Percentiles rank a stretch among this genome's conserved stretches.
Evolutionary conservation across 1,284 basidiomycete species (phyloP).

Genomic region (Psilocybe mexicana): DNA sequence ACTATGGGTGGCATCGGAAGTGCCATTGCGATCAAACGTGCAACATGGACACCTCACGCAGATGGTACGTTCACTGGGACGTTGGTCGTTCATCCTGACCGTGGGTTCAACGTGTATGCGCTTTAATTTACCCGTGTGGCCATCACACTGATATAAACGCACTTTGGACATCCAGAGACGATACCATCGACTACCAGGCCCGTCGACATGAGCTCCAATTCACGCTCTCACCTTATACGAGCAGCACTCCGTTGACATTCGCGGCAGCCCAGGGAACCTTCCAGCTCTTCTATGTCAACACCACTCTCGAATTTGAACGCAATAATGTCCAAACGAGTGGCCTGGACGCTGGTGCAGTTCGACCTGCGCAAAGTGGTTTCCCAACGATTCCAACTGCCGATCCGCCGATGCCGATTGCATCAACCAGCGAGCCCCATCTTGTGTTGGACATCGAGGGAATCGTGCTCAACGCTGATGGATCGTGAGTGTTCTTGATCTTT

Average conservation of each 20-base stretch:
- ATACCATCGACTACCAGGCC: conserved; percentile 60
- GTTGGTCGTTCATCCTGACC: conserved; percentile 53
- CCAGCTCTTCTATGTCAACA: conserved; percentile 51
- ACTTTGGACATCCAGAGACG: conserved; percentile 33
- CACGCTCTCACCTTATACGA: conserved; percentile 57
- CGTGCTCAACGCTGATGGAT: conserved; percentile 57
- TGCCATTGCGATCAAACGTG: conserved; percentile 39
- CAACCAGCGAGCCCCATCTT: conserved; percentile 45
- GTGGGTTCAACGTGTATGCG: conserved; percentile 46
- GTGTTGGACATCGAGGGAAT: conserved; percentile 65
- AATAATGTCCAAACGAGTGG: conserved; percentile 55
- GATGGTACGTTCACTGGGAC: conserved; percentile 42
- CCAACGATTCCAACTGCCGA: conserved; percentile 32
- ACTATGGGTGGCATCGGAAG: conserved; percentile 47
- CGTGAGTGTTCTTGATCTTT: conserved; percentile 31
- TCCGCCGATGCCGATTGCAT: conserved; percentile 51
- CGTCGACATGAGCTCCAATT: conserved; percentile 62
- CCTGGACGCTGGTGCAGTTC: conserved; percentile 54
- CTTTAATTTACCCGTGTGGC: not conserved
- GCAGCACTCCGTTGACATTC: conserved; percentile 47
- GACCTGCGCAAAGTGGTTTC: conserved; percentile 39
- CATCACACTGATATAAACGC: not conserved
- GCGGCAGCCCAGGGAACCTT: conserved; percentile 54
- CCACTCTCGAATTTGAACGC: conserved; percentile 57
- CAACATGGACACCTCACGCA: conserved; percentile 11